These are phyloP conservation scores for Halophytophthora polymorphica DNA, from an alignment of 352 stramenopile genomes.

Conservation along the genomic window DNA sequence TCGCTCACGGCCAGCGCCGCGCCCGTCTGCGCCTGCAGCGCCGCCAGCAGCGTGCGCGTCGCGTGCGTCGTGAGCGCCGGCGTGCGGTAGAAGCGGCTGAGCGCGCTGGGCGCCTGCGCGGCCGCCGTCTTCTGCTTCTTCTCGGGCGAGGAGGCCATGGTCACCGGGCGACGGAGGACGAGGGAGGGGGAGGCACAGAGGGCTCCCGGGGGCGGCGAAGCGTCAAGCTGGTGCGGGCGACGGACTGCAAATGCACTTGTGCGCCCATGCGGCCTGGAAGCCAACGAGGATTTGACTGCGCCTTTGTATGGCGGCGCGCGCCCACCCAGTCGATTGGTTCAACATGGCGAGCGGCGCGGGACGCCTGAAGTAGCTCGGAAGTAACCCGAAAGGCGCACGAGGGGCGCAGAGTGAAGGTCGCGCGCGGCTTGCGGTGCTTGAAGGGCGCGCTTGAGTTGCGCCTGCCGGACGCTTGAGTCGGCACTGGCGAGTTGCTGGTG, in stretches of 20 bases:
- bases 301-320: no score
- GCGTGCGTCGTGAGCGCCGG: conserved; percentile 70
- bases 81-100: conserved; percentile 77
- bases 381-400: no score
- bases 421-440: no score
- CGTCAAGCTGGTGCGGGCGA: conserved; percentile 18
- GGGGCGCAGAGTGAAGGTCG: no score
- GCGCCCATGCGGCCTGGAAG: no score
- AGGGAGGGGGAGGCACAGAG: background rate
- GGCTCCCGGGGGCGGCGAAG: conserved; percentile 1
- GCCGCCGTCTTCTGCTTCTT: conserved; percentile 72
- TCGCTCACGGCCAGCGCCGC: conserved; percentile 31
- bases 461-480: no score
- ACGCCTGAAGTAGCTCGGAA: background rate
- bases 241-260: conserved; percentile 28
- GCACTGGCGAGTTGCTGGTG: no score
- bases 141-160: conserved; percentile 40
- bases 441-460: no score
- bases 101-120: conserved; percentile 19
- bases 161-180: conserved; percentile 1
- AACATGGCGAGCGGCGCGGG: conserved; percentile 8
- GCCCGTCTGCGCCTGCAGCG: conserved; percentile 31
- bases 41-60: conserved; percentile 44
- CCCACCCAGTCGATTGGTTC: conserved; percentile 4
- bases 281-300: no score